phyloP scores from a whole-genome alignment of 345 rosid genomes.

The Punica granatum region DNA sequence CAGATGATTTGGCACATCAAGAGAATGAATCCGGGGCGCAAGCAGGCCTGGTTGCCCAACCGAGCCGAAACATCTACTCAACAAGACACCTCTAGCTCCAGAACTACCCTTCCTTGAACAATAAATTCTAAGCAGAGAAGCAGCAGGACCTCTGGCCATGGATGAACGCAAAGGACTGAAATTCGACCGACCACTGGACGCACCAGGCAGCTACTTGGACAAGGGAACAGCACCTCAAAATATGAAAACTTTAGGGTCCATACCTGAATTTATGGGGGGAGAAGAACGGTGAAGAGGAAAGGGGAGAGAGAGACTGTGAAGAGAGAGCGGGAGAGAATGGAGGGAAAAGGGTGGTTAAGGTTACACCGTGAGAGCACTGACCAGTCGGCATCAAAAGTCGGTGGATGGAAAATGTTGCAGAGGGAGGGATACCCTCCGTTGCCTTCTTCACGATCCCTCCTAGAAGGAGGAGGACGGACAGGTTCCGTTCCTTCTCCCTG shows the following conservation, averaged over 20 bases:
- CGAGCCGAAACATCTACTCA: slow-evolving; percentile 28
- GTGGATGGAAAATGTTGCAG: not conserved
- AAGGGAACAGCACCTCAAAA: not conserved
- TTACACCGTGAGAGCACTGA: not conserved
- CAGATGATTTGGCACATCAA: not conserved
- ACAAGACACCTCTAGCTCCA: slow-evolving; percentile 23
- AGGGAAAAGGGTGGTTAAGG: not conserved
- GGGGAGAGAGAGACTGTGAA: not conserved
- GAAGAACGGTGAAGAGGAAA: not conserved
- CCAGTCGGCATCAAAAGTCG: not conserved
- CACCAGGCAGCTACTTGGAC: not conserved
- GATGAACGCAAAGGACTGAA: not conserved
- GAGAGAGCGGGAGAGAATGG: not conserved
- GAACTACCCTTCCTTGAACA: slow-evolving; percentile 20
- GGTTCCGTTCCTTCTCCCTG: not conserved
- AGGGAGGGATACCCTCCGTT: not conserved
- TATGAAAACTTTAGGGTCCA: not conserved
- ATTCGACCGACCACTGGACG: not conserved
- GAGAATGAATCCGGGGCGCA: not conserved
- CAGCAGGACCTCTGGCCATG: slow-evolving; percentile 50
- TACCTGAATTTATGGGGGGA: slow-evolving; percentile 1
- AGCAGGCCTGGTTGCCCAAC: not conserved
- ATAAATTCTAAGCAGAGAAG: slow-evolving; percentile 40
- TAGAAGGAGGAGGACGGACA: not conserved
- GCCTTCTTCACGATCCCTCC: too few relatives aligned